phyloP scores from a whole-genome alignment of 768 basidiomycete genomes.

The Daedalea quercina region DNA sequence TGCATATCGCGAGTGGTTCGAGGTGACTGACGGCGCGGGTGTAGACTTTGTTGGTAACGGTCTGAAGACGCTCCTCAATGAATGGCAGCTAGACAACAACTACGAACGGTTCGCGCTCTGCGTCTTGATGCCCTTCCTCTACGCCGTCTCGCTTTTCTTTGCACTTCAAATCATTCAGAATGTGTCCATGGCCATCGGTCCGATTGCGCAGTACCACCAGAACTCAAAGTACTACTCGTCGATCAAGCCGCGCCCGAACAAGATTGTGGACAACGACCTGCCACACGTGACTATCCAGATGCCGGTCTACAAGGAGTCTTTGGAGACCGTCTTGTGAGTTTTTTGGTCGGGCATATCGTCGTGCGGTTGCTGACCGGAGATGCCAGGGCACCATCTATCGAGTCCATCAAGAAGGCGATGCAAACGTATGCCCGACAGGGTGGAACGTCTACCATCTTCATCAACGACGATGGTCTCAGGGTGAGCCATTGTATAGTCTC shows the following conservation, averaged over 20 bases:
- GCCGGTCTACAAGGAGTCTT: slow-evolving; percentile 44
- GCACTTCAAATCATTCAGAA: slow-evolving; percentile 36
- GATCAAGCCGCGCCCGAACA: slow-evolving; percentile 33
- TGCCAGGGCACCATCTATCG: slow-evolving; percentile 37
- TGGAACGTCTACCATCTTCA: slow-evolving; percentile 50
- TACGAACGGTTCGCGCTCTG: slow-evolving; percentile 37
- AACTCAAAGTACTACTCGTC: slow-evolving; percentile 53
- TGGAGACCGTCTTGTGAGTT: slow-evolving; percentile 45
- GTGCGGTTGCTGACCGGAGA: not conserved
- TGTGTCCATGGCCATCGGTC: slow-evolving; percentile 39
- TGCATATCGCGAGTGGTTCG: not conserved
- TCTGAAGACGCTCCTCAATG: slow-evolving; percentile 50
- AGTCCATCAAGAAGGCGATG: slow-evolving; percentile 54
- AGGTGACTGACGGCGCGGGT: slow-evolving; percentile 13
- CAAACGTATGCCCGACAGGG: slow-evolving; percentile 61
- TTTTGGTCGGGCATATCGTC: not conserved
- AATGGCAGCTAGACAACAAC: slow-evolving; percentile 43
- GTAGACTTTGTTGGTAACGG: slow-evolving; percentile 61
- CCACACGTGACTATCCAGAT: slow-evolving; percentile 49
- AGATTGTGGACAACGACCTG: slow-evolving; percentile 35
- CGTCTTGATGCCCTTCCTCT: slow-evolving; percentile 33
- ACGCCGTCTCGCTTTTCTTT: slow-evolving; percentile 43
- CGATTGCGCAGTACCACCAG: slow-evolving; percentile 43
- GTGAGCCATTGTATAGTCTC: slow-evolving; percentile 12
- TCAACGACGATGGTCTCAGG: slow-evolving; percentile 60